Conservation (phyloP, 2,329 filamentous ascomycete species). For the Ceratocystis cacaofunesta region DNA sequence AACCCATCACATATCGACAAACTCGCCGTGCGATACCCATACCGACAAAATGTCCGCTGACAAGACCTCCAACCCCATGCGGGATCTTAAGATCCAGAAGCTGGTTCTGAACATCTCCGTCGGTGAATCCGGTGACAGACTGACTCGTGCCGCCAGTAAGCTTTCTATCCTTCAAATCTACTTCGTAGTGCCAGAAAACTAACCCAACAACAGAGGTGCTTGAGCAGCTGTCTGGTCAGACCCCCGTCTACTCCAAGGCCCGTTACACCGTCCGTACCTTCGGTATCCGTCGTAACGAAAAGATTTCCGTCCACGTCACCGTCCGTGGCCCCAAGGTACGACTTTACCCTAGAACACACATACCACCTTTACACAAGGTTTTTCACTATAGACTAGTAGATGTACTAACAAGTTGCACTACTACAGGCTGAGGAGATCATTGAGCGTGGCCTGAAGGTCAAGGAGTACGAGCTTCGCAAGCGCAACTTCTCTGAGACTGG, state of each 20-base stretch:
- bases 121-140: conserved; percentile 99
- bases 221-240: conserved; percentile 98
- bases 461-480: conserved; percentile 99
- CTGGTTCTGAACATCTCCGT: conserved; percentile 99
- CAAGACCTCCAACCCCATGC: conserved; percentile 96
- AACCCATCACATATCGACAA: conserved; percentile 20
- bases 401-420: conserved; percentile 20
- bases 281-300: conserved; percentile 99
- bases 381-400: background rate
- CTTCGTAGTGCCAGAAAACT: background rate
- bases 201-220: conserved; percentile 52
- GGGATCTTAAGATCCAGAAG: conserved; percentile 98
- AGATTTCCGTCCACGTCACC: conserved; percentile 98
- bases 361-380: background rate
- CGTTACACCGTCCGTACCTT: conserved; percentile 99
- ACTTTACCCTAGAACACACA: background rate
- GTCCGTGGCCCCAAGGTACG: conserved; percentile 76
- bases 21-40: conserved; percentile 15
- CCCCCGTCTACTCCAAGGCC: conserved; percentile 99
- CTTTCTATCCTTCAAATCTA: background rate
- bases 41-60: conserved; percentile 41
- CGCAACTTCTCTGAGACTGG: conserved; percentile 99
- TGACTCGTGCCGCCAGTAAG: conserved; percentile 80
- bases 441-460: conserved; percentile 99
- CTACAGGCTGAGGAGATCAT: conserved; percentile 88